Conservation (phyloP, 1,284 basidiomycete species). For the Fistulinella cinereoalba region DNA sequence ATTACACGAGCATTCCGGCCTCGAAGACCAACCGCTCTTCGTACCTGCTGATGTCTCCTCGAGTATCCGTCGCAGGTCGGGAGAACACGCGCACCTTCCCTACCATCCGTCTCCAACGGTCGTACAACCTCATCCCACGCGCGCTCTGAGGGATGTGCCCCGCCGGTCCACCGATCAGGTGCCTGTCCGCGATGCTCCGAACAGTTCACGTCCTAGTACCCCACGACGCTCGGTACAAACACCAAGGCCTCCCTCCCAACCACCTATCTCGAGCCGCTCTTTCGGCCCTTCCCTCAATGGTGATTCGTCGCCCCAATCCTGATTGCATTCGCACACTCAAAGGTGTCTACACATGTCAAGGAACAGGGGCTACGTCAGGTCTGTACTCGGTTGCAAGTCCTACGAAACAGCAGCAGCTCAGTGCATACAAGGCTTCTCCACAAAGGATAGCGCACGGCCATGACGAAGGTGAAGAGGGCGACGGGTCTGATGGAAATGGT, state of each 20-base stretch:
- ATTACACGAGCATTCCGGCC: conserved; percentile 48
- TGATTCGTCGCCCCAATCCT: conserved; percentile 42
- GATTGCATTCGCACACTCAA: conserved; percentile 37
- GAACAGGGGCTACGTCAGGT: conserved; percentile 28
- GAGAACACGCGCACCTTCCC: conserved; percentile 9
- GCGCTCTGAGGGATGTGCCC: conserved; percentile 19
- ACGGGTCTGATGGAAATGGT: conserved; percentile 31
- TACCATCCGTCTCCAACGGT: conserved; percentile 18
- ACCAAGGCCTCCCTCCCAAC: conserved; percentile 23
- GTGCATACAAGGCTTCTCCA: conserved; percentile 27
- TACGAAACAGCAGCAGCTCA: conserved; percentile 26
- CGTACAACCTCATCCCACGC: conserved; percentile 33
- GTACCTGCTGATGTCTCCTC: conserved; percentile 60
- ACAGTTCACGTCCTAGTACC: conserved; percentile 30
- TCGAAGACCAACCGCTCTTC: conserved; percentile 63
- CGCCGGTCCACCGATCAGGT: conserved; percentile 18
- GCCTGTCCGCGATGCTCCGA: conserved; percentile 15
- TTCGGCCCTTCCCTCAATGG: conserved; percentile 41
- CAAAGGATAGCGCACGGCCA: conserved; percentile 13
- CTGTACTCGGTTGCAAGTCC: conserved; percentile 26
- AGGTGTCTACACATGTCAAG: conserved; percentile 35
- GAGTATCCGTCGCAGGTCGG: conserved; percentile 3
- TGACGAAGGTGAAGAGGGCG: conserved; percentile 17
- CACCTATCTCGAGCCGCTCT: conserved; percentile 25
- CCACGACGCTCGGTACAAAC: conserved; percentile 27